Evolutionary conservation across 305 asterid genomes (phyloP).

Genomic region (Euphrasia arctica): DNA sequence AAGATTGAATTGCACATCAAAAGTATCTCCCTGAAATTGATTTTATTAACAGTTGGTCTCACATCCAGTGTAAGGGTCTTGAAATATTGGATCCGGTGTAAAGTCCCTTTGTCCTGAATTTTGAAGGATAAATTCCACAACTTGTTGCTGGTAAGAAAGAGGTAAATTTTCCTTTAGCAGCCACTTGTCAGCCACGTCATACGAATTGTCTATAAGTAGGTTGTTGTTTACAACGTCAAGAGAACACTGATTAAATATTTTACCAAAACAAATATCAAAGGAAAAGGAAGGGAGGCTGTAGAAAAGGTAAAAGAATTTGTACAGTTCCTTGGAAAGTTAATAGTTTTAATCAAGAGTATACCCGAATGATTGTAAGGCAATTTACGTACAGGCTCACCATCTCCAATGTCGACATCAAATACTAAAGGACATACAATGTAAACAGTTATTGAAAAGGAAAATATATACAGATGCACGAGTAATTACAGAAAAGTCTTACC

Average conservation of each 20-base stretch:
- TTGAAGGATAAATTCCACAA: constrained; percentile 86
- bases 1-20: constrained; percentile 18
- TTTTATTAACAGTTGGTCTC: constrained; percentile 33
- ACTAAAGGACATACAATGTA: constrained; percentile 46
- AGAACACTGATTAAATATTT: constrained; percentile 8
- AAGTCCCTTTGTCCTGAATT: constrained; percentile 78
- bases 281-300: not conserved
- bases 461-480: constrained; percentile 23
- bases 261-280: constrained; percentile 7
- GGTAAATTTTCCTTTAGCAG: constrained; percentile 86
- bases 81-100: constrained; percentile 68
- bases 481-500: constrained; percentile 47
- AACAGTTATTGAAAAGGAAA: constrained; percentile 28
- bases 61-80: constrained; percentile 97
- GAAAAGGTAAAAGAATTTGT: not conserved
- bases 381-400: constrained; percentile 93
- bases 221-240: constrained; percentile 24
- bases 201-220: constrained; percentile 72
- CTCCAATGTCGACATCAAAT: constrained; percentile 97
- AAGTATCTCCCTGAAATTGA: constrained; percentile 25
- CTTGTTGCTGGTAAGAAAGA: constrained; percentile 81
- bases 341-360: constrained; percentile 26
- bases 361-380: constrained; percentile 94
- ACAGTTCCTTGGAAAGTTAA: constrained; percentile 11
- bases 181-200: constrained; percentile 93